Conservation (phyloP, 2,329 filamentous ascomycete genomes). For the Neofusicoccum ribis region DNA sequence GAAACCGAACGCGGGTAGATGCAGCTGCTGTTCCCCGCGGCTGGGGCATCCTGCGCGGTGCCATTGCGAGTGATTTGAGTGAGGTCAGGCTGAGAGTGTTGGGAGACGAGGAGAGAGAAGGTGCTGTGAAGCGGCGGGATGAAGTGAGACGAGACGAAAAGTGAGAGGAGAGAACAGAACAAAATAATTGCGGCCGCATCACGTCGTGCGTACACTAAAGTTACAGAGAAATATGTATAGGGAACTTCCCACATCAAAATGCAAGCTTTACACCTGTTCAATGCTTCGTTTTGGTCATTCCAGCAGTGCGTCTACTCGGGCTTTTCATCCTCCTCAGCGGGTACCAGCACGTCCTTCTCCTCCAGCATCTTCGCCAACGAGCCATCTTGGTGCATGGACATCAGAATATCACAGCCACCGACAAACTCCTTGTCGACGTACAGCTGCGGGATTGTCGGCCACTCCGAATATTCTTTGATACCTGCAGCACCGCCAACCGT, state of each 20-base stretch:
- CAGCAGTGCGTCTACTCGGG: constrained; percentile 22
- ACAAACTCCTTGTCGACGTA: constrained; percentile 96
- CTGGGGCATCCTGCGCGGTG: neutral
- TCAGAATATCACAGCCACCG: constrained; percentile 94
- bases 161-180: neutral
- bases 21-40: neutral
- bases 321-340: constrained; percentile 50
- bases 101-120: neutral
- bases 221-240: constrained; percentile 16
- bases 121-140: neutral
- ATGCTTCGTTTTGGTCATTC: constrained; percentile 12
- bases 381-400: constrained; percentile 96
- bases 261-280: neutral
- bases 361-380: constrained; percentile 89
- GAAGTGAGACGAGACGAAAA: neutral
- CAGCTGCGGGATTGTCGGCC: constrained; percentile 97
- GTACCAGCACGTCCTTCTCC: constrained; percentile 82
- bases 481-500: constrained; percentile 52
- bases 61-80: neutral
- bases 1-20: neutral
- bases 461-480: constrained; percentile 99
- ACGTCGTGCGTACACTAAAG: neutral
- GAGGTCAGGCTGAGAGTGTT: neutral
- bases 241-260: neutral
- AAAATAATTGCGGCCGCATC: neutral